phyloP scores from a whole-genome alignment of 2,329 filamentous ascomycete species.

The Trichoderma sp. region DNA sequence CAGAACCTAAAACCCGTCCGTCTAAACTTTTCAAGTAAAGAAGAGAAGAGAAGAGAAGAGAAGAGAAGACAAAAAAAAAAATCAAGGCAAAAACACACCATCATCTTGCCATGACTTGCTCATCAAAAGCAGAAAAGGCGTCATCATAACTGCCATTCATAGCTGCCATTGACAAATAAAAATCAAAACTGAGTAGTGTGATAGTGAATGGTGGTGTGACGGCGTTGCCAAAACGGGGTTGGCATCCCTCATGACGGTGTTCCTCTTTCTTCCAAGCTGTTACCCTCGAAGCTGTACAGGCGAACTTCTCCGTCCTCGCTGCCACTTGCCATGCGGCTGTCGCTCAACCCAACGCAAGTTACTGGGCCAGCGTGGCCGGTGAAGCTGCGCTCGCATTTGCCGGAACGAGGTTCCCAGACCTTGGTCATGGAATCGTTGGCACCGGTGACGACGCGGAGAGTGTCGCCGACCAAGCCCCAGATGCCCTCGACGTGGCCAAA shows the following conservation, averaged over 20 bases:
- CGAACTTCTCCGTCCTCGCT: slow-evolving; percentile 91
- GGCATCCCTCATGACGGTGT: slow-evolving; percentile 43
- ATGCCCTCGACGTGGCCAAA: slow-evolving; percentile 96
- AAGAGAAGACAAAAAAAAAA: too few species aligned
- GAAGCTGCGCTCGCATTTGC: slow-evolving; percentile 88
- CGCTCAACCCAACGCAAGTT: slow-evolving; percentile 87
- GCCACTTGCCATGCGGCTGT: slow-evolving; percentile 83
- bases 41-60: background rate
- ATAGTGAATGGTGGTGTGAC: background rate
- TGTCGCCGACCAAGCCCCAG: slow-evolving; percentile 89
- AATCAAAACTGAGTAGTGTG: background rate
- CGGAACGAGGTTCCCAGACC: slow-evolving; percentile 85
- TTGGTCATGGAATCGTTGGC: slow-evolving; percentile 95
- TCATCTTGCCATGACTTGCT: background rate
- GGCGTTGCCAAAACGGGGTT: background rate
- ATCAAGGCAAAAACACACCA: too few species aligned
- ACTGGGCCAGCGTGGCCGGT: slow-evolving; percentile 88
- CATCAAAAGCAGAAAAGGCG: background rate
- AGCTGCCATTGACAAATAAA: background rate
- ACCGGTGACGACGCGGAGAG: slow-evolving; percentile 80
- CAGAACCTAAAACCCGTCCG: background rate
- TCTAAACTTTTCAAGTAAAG: background rate
- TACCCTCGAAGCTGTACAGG: slow-evolving; percentile 70
- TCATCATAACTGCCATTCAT: too few species aligned
- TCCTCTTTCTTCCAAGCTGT: slow-evolving; percentile 47